Percentiles rank a stretch among this genome's conserved stretches.
Evolutionary conservation across 495 filamentous ascomycete species (phyloP).

Genomic region (Hypoxylon perforatum): DNA sequence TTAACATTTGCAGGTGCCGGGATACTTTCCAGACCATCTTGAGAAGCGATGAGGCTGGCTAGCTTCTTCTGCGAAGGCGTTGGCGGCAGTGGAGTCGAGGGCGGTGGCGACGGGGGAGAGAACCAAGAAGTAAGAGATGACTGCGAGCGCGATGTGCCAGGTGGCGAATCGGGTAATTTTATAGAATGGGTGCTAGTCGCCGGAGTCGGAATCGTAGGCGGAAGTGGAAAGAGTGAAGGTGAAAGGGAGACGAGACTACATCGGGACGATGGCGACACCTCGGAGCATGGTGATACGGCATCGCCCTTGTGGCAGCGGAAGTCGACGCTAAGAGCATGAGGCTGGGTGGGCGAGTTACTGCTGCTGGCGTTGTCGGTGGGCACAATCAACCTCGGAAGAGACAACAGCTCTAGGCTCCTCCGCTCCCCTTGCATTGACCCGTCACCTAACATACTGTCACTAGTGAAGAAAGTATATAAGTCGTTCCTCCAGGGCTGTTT

Average conservation of each 20-base stretch:
- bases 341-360: slow-evolving; percentile 7
- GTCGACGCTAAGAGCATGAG: slow-evolving; percentile 37
- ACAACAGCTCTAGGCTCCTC: slow-evolving; percentile 19
- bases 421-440: slow-evolving; percentile 19
- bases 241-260: slow-evolving; percentile 37
- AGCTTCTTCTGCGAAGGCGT: slow-evolving; percentile 25
- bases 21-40: slow-evolving; percentile 19
- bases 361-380: slow-evolving; percentile 11
- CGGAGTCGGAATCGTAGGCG: slow-evolving; percentile 22
- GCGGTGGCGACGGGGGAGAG: slow-evolving; percentile 37
- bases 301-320: slow-evolving; percentile 27
- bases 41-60: slow-evolving; percentile 26
- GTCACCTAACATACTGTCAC: slow-evolving; percentile 12
- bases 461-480: slow-evolving; percentile 1
- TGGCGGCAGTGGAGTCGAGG: slow-evolving; percentile 32
- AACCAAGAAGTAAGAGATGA: slow-evolving; percentile 30
- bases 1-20: slow-evolving; percentile 18
- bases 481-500: slow-evolving; percentile 6
- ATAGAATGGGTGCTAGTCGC: slow-evolving; percentile 18
- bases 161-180: slow-evolving; percentile 20
- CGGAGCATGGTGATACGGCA: slow-evolving; percentile 28
- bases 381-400: slow-evolving; percentile 29
- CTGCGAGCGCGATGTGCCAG: slow-evolving; percentile 27
- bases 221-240: slow-evolving; percentile 39
- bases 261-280: slow-evolving; percentile 15